A percentile compares a stretch with the other conserved stretches of the same genome.
phyloP scores from a whole-genome alignment of 23 red algal genomes.

The Chondrus crispus region DNA sequence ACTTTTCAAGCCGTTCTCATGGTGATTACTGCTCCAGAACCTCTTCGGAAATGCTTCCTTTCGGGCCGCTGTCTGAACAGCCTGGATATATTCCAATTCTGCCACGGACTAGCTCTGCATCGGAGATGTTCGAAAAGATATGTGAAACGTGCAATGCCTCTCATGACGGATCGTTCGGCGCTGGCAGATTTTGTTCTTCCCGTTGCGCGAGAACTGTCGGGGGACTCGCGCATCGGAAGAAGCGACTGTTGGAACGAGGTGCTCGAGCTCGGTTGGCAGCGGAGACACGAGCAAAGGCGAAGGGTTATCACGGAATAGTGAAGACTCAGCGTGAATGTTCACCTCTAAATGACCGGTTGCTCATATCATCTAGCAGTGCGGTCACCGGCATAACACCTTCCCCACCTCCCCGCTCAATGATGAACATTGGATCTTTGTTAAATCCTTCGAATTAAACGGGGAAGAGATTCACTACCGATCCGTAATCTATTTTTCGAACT shows the following conservation, averaged over 20 bases:
- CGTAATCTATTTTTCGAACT: too few relatives aligned
- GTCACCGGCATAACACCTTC: too few relatives aligned
- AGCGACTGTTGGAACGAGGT: conserved; percentile 49
- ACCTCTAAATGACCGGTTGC: too few relatives aligned
- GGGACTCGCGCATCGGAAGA: conserved; percentile 48
- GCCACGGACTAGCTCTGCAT: conserved; percentile 10
- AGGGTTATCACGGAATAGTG: too few relatives aligned
- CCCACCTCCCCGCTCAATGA: neutral
- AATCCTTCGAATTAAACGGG: neutral
- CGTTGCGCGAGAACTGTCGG: conserved; percentile 48
- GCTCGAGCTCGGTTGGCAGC: too few relatives aligned
- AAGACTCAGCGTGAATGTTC: too few relatives aligned
- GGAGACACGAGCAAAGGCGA: too few relatives aligned
- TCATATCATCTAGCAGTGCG: too few relatives aligned
- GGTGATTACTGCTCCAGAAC: too few relatives aligned
- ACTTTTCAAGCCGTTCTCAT: too few relatives aligned
- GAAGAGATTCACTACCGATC: too few relatives aligned
- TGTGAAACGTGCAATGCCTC: conserved; percentile 38
- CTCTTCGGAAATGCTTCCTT: neutral
- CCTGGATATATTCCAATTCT: conserved; percentile 36
- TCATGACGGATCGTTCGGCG: conserved; percentile 50
- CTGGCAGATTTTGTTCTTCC: conserved; percentile 37
- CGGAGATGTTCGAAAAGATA: neutral
- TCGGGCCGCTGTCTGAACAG: neutral
- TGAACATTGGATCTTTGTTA: neutral